phyloP scores from a whole-genome alignment of 139 green algal species.

The Parachlorella kessleri region DNA sequence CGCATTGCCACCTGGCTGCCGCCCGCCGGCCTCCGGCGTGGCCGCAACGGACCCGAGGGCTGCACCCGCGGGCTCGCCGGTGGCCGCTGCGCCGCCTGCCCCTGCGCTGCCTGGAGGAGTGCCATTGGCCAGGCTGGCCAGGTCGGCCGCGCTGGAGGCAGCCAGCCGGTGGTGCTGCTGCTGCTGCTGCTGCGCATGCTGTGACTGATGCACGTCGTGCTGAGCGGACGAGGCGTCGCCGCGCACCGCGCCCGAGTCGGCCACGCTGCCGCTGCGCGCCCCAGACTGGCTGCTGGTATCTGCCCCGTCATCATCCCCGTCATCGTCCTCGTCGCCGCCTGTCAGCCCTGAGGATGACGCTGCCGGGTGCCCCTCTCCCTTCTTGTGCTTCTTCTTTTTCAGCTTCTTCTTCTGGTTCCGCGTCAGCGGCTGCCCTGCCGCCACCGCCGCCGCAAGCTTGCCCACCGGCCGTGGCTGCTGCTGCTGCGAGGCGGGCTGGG shows the following conservation, averaged over 20 bases:
- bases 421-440: slow-evolving; percentile 52
- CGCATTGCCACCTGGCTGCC: too few species aligned
- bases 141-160: background rate
- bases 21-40: too few species aligned
- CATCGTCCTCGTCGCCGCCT: background rate
- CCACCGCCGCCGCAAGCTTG: slow-evolving; percentile 35
- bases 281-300: slow-evolving; percentile 8
- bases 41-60: too few species aligned
- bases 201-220: background rate
- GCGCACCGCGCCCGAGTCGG: background rate
- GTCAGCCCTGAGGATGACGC: background rate
- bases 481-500: too few species aligned
- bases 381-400: slow-evolving; percentile 81
- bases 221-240: background rate
- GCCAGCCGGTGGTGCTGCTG: background rate
- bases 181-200: background rate
- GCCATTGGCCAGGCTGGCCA: background rate
- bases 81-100: too few species aligned
- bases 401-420: slow-evolving; percentile 94
- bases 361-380: slow-evolving; percentile 7
- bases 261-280: background rate
- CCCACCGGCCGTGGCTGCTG: background rate
- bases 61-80: too few species aligned
- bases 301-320: background rate
- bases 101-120: too few species aligned